A percentile compares a stretch with the other conserved stretches of the same genome.
Conservation (phyloP, 2,329 filamentous ascomycete genomes). For the Mycosphaerelloides madeirae region DNA sequence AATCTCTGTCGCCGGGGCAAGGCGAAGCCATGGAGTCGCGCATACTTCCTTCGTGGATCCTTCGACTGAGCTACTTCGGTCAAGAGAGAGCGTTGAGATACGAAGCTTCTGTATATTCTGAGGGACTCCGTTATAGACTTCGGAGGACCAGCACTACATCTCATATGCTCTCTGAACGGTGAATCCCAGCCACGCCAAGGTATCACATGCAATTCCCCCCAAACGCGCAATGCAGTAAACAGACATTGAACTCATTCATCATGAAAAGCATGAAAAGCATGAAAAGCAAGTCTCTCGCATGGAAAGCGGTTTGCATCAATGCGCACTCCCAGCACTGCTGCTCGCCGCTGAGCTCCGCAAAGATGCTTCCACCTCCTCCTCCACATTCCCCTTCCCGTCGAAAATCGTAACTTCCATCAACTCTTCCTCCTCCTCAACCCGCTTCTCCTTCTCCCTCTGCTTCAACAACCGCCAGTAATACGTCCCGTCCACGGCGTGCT, state of each 20-base stretch:
- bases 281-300: no score
- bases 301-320: no score
- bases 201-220: no score
- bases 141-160: no score
- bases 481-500: slow-evolving; percentile 15
- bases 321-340: neutral
- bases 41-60: slow-evolving; percentile 18
- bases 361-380: neutral
- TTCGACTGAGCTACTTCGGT: slow-evolving; percentile 10
- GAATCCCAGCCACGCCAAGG: no score
- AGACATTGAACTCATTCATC: no score
- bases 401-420: neutral
- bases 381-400: neutral
- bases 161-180: no score
- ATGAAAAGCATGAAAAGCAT: no score
- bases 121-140: neutral
- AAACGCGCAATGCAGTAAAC: no score
- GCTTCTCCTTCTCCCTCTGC: slow-evolving; percentile 9
- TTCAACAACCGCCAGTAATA: slow-evolving; percentile 12
- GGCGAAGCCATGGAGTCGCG: slow-evolving; percentile 14
- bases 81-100: slow-evolving; percentile 17
- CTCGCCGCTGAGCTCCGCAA: neutral
- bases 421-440: neutral
- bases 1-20: neutral
- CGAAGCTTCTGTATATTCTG: slow-evolving; percentile 18